These are phyloP conservation scores for Umbelopsis ramanniana DNA, from an alignment of 192 early-diverging fungal species.

Conservation along the genomic window DNA sequence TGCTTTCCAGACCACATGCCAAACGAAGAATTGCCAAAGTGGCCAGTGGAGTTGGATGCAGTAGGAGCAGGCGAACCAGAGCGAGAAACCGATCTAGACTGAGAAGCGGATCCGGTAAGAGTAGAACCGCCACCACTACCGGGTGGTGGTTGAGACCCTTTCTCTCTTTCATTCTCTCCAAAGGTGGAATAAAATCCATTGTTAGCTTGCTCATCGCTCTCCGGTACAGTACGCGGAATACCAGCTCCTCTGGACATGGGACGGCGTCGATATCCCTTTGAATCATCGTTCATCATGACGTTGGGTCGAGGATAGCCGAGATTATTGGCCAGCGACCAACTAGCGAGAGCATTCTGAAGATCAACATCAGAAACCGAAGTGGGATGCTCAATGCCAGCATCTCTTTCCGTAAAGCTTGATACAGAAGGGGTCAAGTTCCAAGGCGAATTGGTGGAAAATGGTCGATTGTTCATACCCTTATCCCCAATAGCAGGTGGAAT, in stretches of 20 bases:
- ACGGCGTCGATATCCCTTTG: conserved; percentile 27
- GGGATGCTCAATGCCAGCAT: conserved; percentile 12
- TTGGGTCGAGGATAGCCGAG: conserved; percentile 11
- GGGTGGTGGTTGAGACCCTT: neutral
- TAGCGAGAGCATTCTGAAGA: conserved; percentile 21
- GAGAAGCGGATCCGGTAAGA: conserved; percentile 3
- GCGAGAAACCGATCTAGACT: conserved; percentile 11
- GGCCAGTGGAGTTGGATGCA: conserved; percentile 1
- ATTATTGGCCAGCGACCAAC: conserved; percentile 23
- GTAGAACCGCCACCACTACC: neutral
- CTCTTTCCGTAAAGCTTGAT: conserved; percentile 26
- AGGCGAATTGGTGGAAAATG: conserved; percentile 12
- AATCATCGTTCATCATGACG: conserved; percentile 24
- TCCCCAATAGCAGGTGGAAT: conserved; percentile 20
- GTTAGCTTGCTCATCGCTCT: conserved; percentile 26
- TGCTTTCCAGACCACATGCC: conserved; percentile 27
- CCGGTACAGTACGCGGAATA: conserved; percentile 26
- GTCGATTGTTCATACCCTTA: conserved; percentile 6
- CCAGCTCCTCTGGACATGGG: conserved; percentile 21
- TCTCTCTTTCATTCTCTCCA: conserved; percentile 21
- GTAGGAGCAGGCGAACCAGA: neutral
- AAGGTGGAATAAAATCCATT: conserved; percentile 11
- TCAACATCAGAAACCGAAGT: conserved; percentile 28
- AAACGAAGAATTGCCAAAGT: conserved; percentile 9
- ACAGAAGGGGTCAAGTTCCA: conserved; percentile 28